Evolutionary conservation across 2,329 filamentous ascomycete species (phyloP), one percentile per base, ranked within the genome.

Genomic region (Chrysosphaeria jannelii): DNA sequence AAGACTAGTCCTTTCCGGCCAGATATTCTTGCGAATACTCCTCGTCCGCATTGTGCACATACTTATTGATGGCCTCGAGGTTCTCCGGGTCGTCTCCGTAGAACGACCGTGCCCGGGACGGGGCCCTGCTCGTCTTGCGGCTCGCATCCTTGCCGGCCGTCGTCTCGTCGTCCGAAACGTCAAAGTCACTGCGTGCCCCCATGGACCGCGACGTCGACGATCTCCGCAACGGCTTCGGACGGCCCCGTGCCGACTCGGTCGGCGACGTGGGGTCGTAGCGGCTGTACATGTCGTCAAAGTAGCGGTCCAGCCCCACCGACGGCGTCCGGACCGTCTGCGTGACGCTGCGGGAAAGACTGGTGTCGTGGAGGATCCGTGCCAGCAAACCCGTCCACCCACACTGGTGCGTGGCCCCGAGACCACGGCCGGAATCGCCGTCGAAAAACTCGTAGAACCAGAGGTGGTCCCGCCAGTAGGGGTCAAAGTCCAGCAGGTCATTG

Each of bases 371-470:
- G 62, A 93, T 72, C 45, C 88, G 79, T 13, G 81, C 81, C 41
- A 93, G 78, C 33, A 93, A 46, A 13, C 81, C 81, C 18, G 81
- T 91, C 81, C 85, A 93, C 23, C 81, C 81, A 39, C 76, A 90
- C 44, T 93, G 85, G 44, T 93, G 85, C 22, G 68, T 81, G 18
- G 81, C 76, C 27, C 81, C 81, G 2, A 93, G 57, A 10, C 85
- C 81, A 33, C 78, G 69, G 9, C 81, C 81, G 23, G 55, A 67
- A 40, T 93, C 79, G 19, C 78, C 81, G 39, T 93, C 81, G 39
- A 93, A 93, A 53, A 88, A 93, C 42, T 93, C 81, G 40, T 89
- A 71, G 54, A 89, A 93, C 74, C 76, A 91, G 35, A 93, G 52
- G 37, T 79, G 63, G 36, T 88, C 79, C 42, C 70, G 81, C 81